These are phyloP conservation scores for Akanthomyces dipterigenus DNA, from an alignment of 2,329 filamentous ascomycete genomes.

Conservation along the genomic window DNA sequence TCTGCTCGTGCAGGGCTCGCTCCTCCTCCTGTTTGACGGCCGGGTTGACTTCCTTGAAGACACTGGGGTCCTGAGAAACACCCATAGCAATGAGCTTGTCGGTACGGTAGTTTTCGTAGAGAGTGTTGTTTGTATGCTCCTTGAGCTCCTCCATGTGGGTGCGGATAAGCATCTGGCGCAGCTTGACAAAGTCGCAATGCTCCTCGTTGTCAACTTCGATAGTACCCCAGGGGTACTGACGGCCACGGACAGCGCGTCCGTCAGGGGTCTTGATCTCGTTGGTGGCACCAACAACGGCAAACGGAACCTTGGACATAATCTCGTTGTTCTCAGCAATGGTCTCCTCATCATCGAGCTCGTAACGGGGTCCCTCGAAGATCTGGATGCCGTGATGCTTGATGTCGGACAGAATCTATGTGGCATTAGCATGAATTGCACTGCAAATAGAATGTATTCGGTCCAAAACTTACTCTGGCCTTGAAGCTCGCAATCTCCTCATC, in stretches of 20 bases:
- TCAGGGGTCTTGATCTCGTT: slow-evolving; percentile 86
- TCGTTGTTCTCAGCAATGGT: slow-evolving; percentile 99
- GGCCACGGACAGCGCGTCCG: slow-evolving; percentile 91
- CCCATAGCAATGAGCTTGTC: slow-evolving; percentile 99
- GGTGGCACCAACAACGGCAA: slow-evolving; percentile 95
- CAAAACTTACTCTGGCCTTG: slow-evolving; percentile 80
- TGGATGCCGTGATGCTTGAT: slow-evolving; percentile 97
- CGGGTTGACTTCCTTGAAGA: slow-evolving; percentile 99
- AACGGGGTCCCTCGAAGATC: slow-evolving; percentile 97
- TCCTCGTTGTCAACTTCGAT: slow-evolving; percentile 99
- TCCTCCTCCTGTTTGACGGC: slow-evolving; percentile 99
- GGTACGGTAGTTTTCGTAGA: slow-evolving; percentile 99
- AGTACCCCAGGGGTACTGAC: slow-evolving; percentile 95
- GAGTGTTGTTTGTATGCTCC: slow-evolving; percentile 97
- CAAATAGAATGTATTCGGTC: not conserved
- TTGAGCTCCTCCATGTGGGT: slow-evolving; percentile 99
- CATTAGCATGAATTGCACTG: slow-evolving; percentile 13
- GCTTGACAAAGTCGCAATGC: slow-evolving; percentile 99
- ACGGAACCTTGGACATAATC: slow-evolving; percentile 99
- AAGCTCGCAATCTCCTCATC: slow-evolving; percentile 92
- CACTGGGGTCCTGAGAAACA: slow-evolving; percentile 94
- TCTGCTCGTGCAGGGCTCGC: slow-evolving; percentile 95
- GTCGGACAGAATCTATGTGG: slow-evolving; percentile 78
- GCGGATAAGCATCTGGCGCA: slow-evolving; percentile 98
- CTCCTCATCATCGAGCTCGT: slow-evolving; percentile 98